Evolutionary conservation across 768 basidiomycete genomes (phyloP), one percentile per base, ranked within the genome.

Genomic region (Hygrophoropsis aurantiaca): DNA sequence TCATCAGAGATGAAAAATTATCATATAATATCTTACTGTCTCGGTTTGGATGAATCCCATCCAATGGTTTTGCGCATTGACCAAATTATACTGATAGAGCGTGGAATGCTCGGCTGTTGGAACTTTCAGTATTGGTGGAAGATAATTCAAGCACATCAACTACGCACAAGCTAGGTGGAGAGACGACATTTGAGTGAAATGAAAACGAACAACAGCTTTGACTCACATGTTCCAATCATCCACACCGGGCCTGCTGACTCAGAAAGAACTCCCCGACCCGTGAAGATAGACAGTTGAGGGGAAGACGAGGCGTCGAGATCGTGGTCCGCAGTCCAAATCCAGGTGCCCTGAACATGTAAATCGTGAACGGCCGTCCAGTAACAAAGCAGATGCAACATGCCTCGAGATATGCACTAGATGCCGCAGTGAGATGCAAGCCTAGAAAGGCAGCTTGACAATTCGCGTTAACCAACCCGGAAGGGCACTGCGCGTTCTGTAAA

Each of bases 251-350:
- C 89, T 34, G 68, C 67, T 11, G 84, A 86, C 61, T 90, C 80
- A 1, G 84, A 86, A 9, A 88, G 65, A 36, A 91, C 78, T 2
- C 89, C 89, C n/a, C 89, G 78, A 0, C 85, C 89, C 8, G 79
- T 74, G 55, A 66, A 90, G 16, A 86, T 56, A 4, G 76, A 74
- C 36, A 81, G 65, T 55, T 83, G 80, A 10, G 69, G 63, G 11
- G 58, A 51, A 18, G 74, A 65, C 40, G 72, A 61, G 19, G 72
- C 70, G 46, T 91, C 89, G 19, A 90, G 73, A 47, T 88, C 82
- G 56, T 92, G 89, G 57, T 92, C 90, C 13, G 88, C 86, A 13
- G 77, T 69, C 89, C 89, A 91, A 7, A 87, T 71, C 89, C 88
- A 90, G 18, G 80, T 76, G 23, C 82, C 85, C 82, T 85, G 43